Conservation (phyloP, 805 yeast genomes). For the Clavispora asparagi region DNA sequence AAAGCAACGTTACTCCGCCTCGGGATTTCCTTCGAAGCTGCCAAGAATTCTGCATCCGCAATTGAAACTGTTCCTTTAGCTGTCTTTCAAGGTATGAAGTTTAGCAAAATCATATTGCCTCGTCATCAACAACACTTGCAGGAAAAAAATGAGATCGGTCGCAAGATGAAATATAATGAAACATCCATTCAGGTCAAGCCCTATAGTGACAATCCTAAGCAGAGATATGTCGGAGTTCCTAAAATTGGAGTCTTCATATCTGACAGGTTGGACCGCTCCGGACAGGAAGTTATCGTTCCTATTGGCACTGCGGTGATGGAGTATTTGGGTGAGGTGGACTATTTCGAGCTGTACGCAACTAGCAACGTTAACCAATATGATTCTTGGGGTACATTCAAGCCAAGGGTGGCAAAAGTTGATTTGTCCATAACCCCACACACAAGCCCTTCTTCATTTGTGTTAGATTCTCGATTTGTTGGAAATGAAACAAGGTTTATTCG, state of each 20-base stretch:
- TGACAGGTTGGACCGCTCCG: conserved; percentile 9
- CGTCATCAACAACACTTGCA: conserved; percentile 25
- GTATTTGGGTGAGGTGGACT: conserved; percentile 67
- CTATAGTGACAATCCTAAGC: conserved; percentile 52
- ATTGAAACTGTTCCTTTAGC: conserved; percentile 19
- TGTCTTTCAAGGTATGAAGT: conserved; percentile 25
- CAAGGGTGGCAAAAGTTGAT: conserved; percentile 27
- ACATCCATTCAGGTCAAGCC: conserved; percentile 47
- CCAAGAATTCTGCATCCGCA: conserved; percentile 2
- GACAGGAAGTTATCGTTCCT: conserved; percentile 23
- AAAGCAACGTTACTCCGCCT: conserved; percentile 18
- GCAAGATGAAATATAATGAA: conserved; percentile 16
- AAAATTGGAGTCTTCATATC: conserved; percentile 56
- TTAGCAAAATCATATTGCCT: conserved; percentile 29
- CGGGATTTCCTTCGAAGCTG: conserved; percentile 13
- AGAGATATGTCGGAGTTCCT: conserved; percentile 64
- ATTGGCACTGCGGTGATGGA: conserved; percentile 52
- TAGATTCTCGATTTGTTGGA: conserved; percentile 80
- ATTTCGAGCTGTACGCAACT: conserved; percentile 55
- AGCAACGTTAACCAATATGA: conserved; percentile 75
- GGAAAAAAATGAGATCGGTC: conserved; percentile 31
- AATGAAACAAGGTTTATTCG: conserved; percentile 71
- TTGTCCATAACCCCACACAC: conserved; percentile 12
- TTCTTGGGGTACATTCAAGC: conserved; percentile 61
- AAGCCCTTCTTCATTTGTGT: conserved; percentile 50